Conservation (phyloP, 108 stramenopile species). For the Parmales sp. region DNA sequence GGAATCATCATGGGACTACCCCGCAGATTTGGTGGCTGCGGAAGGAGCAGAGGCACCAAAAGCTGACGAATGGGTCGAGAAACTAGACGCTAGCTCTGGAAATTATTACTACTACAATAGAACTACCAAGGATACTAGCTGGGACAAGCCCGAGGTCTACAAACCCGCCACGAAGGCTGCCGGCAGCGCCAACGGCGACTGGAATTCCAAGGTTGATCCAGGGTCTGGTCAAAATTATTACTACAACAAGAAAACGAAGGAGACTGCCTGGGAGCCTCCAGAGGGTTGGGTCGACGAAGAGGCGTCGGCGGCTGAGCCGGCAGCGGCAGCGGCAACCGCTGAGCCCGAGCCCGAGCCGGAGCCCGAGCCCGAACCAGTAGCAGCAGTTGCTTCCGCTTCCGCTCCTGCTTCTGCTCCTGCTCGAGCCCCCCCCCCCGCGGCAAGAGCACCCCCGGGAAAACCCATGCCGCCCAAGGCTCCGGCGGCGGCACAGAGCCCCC, state of each 20-base stretch:
- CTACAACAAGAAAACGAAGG: conserved; percentile 12
- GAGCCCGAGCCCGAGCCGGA: no score
- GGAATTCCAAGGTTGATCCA: neutral
- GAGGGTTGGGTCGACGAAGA: neutral
- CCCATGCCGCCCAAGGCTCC: no score
- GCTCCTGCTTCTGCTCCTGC: no score
- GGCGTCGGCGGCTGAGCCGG: neutral
- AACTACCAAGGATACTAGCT: conserved; percentile 1
- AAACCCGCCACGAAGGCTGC: neutral
- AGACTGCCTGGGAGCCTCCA: neutral
- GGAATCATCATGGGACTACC: conserved; percentile 10
- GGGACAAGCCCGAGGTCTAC: conserved; percentile 5
- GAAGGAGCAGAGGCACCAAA: neutral
- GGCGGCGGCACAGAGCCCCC: no score
- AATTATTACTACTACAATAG: conserved; percentile 10
- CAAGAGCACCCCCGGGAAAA: no score
- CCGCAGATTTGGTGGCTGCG: neutral
- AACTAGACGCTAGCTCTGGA: conserved; percentile 5
- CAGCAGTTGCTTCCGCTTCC: no score
- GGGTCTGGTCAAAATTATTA: neutral
- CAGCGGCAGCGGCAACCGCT: no score
- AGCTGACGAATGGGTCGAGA: conserved; percentile 5
- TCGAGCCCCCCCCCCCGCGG: no score
- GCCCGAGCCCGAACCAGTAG: no score
- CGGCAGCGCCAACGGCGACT: neutral